Percentiles rank a stretch among this genome's conserved stretches.
Conservation (phyloP, 805 yeast species). For the Ogataea minuta region DNA sequence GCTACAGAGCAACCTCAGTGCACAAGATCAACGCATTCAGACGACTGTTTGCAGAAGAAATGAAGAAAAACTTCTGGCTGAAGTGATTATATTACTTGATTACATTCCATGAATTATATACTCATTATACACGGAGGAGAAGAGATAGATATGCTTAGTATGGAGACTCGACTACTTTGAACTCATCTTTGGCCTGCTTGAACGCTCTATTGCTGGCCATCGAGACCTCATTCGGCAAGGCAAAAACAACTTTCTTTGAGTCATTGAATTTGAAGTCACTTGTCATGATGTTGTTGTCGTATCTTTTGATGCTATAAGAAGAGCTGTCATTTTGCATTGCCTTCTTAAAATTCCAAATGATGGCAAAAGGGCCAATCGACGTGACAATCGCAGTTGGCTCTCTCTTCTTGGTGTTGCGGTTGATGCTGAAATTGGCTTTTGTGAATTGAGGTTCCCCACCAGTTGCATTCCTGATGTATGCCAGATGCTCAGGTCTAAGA, state of each 20-base stretch:
- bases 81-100: conserved; percentile 23
- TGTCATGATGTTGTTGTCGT: conserved; percentile 60
- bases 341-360: conserved; percentile 73
- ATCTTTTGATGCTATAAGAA: conserved; percentile 64
- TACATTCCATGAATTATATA: conserved; percentile 3
- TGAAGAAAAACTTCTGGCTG: conserved; percentile 53
- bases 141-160: conserved; percentile 13
- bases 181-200: conserved; percentile 44
- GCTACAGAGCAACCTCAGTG: conserved; percentile 43
- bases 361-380: conserved; percentile 77
- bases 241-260: conserved; percentile 66
- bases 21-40: conserved; percentile 65
- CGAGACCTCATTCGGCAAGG: conserved; percentile 73
- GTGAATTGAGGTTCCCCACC: conserved; percentile 57
- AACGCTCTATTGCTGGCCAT: conserved; percentile 62
- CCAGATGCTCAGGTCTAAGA: conserved; percentile 69
- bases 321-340: conserved; percentile 50
- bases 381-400: conserved; percentile 62
- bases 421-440: conserved; percentile 74
- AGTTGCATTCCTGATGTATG: conserved; percentile 53
- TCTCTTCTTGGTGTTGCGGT: conserved; percentile 54
- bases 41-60: conserved; percentile 57
- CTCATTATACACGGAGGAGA: conserved; percentile 1
- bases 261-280: conserved; percentile 79
- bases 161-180: conserved; percentile 30